Base-by-base conservation (phyloP, 192 early-diverging fungal species). In the Coemansia sp. region DNA sequence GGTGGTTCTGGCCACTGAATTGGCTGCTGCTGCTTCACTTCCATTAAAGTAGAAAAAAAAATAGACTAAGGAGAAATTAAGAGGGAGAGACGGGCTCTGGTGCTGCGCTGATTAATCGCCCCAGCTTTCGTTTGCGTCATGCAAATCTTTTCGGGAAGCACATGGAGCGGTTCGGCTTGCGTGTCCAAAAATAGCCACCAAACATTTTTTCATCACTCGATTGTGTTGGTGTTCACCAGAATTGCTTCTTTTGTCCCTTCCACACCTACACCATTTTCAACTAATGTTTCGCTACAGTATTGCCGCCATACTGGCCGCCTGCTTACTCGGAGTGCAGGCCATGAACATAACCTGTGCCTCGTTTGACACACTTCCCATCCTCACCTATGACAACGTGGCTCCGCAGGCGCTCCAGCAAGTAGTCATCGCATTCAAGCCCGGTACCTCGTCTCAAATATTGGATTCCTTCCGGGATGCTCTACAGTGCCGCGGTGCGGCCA, bases 381-480 rank as follows among this genome's bases (percentile, higher is more conserved):
- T 65, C 20, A 70, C 66, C 5, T 73, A 69, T 61, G 62, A 79
- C 64, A 73, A 73, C 48, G 67, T 65, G 18, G 55, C 59, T 23
- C 64, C 76, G 16, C 76, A 79, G 36, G 58, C 61, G 2, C 64
- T 64, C n/a, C 39, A 31, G 9, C 48, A 36, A 1, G 25, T 73
- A 2, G 56, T 70, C 42, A 66, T 79, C 18, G 50, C 67, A 7
- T 79, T 79, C 43, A 38, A 63, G 12, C 26, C 59, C 16, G 48
- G 56, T 11, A 73, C 71, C 0, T 34, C 61, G 11, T 18, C 20
- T 3, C 70, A 73, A 41, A 42, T 65, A 25, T 16, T 79, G 34
- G 76, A 69, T 43, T 68, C 76, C 23, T 79, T 58, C 61, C 68
- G 71, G 48, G 71, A 73, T 21, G 76, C 76, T 7, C 71, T 79